Base-by-base conservation (phyloP, 306 rosid species). In the Corylus americana region DNA sequence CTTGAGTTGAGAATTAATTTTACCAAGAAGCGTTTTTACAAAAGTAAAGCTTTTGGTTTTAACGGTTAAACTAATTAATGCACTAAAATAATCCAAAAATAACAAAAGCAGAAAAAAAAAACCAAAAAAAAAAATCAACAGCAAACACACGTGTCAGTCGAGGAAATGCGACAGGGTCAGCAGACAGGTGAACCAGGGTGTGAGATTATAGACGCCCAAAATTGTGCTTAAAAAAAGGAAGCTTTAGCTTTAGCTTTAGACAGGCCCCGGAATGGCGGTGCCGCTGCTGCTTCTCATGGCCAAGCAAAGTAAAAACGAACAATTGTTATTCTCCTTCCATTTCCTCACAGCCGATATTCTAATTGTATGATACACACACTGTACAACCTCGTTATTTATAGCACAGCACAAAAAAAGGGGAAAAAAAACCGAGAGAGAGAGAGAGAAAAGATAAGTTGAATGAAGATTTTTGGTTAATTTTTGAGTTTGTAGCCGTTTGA, bases 211-310 rank as follows among this genome's bases (percentile, higher is more conserved):
- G 57, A 76, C 17, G 20, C 49, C 53, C 22, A 69, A 50, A 16
- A 13, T 20, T 22, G 7, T 27, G 22, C 75, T 74, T 68, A 55
- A 77, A 55, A 78, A 81, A 37, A 78, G 74, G 25, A 5, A 71
- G 64, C 55, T 35, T 48, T 27, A 45, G 64, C 83, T 70, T 76
- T 49, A 11, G 53, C 53, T 49, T 75, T 59, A 42, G 80, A 66
- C 58, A 16, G 49, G 71, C 29, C 35, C 69, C 14, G 27, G 1
- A 48, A 48, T 39, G 86, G 78, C 86, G 80, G 82, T 84, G 87
- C 86, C 64, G 68, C 85, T 55, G 73, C 82, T 73, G 69, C 82
- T 11, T 58, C 49, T 70, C 44, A 39, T 39, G 16, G 20, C 61
- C 58, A 44, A 49, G 54, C 11, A 49, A 1, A 3, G 53, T 31